Conservation (phyloP, 371 early-diverging fungal genomes). For the Apophysomyces ossiformis region DNA sequence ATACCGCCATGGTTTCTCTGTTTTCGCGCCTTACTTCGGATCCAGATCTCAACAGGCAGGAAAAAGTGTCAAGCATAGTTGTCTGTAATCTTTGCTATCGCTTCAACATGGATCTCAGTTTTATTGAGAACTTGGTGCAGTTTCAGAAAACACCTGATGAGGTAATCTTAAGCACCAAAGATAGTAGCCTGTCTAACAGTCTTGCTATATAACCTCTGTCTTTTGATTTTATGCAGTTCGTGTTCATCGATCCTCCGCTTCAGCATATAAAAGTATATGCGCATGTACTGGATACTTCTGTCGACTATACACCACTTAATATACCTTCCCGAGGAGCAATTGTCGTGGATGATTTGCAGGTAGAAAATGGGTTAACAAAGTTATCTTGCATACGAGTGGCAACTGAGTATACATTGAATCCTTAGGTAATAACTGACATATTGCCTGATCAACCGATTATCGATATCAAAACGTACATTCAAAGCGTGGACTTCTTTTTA, state of each 20-base stretch:
- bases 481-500: slow-evolving; percentile 44
- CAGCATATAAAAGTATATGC: slow-evolving; percentile 56
- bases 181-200: background rate
- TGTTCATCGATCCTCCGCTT: slow-evolving; percentile 50
- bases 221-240: slow-evolving; percentile 29
- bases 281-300: slow-evolving; percentile 48
- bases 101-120: slow-evolving; percentile 36
- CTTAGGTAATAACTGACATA: slow-evolving; percentile 55
- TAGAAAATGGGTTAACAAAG: slow-evolving; percentile 20
- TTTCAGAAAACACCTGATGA: slow-evolving; percentile 56
- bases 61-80: slow-evolving; percentile 57
- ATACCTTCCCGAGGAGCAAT: slow-evolving; percentile 53
- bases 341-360: slow-evolving; percentile 61
- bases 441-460: slow-evolving; percentile 56
- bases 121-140: slow-evolving; percentile 47
- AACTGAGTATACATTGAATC: background rate
- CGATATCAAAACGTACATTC: slow-evolving; percentile 43
- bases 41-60: slow-evolving; percentile 47
- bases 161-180: slow-evolving; percentile 18
- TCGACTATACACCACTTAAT: slow-evolving; percentile 61
- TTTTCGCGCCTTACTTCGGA: slow-evolving; percentile 48
- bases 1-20: slow-evolving; percentile 57
- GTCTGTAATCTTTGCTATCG: slow-evolving; percentile 56
- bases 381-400: background rate
- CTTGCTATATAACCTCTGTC: background rate